Percentiles rank a stretch among this genome's conserved stretches.
These are phyloP conservation scores for Thuidium tamariscinum DNA, from an alignment of 225 moss, liverwort and hornwort genomes.

Conservation along the genomic window DNA sequence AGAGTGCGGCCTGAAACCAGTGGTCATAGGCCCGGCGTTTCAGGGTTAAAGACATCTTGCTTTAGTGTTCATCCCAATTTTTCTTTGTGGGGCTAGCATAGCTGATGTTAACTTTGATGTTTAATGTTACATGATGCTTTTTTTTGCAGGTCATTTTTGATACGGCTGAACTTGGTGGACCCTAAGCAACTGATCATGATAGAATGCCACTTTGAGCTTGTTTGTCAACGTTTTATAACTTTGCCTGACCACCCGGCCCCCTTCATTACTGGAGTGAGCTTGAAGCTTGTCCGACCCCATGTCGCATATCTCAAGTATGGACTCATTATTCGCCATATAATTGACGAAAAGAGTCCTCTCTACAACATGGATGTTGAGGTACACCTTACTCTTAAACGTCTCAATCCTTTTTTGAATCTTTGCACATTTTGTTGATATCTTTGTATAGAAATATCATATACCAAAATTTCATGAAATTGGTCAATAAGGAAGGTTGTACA, in stretches of 20 bases:
- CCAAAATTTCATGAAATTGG: no score
- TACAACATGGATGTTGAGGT: slow-evolving; percentile 31
- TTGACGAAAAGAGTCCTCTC: slow-evolving; percentile 55
- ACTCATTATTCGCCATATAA: slow-evolving; percentile 46
- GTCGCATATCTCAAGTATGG: slow-evolving; percentile 44
- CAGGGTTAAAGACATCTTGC: not conserved
- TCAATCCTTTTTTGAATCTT: no score
- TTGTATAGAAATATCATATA: no score
- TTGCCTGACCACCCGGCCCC: slow-evolving; percentile 4
- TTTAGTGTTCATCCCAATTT: no score
- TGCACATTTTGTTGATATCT: no score
- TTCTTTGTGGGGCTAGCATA: no score
- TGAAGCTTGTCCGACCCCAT: slow-evolving; percentile 39
- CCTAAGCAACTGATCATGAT: slow-evolving; percentile 33
- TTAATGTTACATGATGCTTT: no score
- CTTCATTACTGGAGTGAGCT: slow-evolving; percentile 24
- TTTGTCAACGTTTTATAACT: slow-evolving; percentile 23
- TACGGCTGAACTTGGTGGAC: slow-evolving; percentile 47
- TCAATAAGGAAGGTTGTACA: no score
- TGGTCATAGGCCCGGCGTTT: no score
- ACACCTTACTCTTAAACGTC: not conserved
- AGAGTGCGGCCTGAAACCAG: no score
- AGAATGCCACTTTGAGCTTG: slow-evolving; percentile 56
- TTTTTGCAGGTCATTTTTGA: slow-evolving; percentile 30
- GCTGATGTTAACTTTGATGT: not conserved